Evolutionary conservation across 257 asterid species (phyloP), one percentile per base, ranked within the genome.

Genomic region (Solanum etuberosum): DNA sequence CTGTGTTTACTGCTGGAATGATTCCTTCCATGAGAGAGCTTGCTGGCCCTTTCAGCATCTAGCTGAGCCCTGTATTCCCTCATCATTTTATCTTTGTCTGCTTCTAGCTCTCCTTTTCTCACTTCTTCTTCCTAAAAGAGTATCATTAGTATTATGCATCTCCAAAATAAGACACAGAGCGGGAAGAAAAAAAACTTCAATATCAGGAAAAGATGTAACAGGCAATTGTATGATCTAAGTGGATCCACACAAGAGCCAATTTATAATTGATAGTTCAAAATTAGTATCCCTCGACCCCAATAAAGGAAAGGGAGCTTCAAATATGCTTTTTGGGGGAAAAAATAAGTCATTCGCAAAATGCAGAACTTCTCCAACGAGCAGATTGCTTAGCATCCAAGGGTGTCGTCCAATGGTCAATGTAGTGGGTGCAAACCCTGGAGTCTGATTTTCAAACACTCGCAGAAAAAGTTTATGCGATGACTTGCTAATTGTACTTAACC

Each of bases 21-120:
- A 89, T 96, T 95, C 90, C 95, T 94, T 86, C 98, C 98, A 21
- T 93, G 96, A 77, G 98, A 88, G 83, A 96, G 99, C 85, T 96
- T 96, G 57, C 87, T 88, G 9, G 98, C 93, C 92, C 98, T 92
- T 92, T 96, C 95, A 87, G 99, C 99, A 92, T 97, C 99, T 86
- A 97, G 91, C 91, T 97, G 99, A 87, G 99, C 99, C 89, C 99
- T 93, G 83, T 97, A 97, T 87, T 97, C 99, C 90, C 92, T 92
- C 99, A 97, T 97, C 99, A 96, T 97, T 91, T 89, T 94, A 89
- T 97, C 99, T 91, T 95, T 97, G 93, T 97, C 99, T 34, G 99
- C 99, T 92, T 97, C 99, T 92, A 97, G 90, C 92, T 96, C 99
- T 71, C 99, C 99, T 90, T 92, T 97, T 92, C 88, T 95, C 91